Evolutionary conservation across 148 eudicot species (phyloP), one percentile per base, ranked within the genome.

Genomic region (Rhododendron henanense): DNA sequence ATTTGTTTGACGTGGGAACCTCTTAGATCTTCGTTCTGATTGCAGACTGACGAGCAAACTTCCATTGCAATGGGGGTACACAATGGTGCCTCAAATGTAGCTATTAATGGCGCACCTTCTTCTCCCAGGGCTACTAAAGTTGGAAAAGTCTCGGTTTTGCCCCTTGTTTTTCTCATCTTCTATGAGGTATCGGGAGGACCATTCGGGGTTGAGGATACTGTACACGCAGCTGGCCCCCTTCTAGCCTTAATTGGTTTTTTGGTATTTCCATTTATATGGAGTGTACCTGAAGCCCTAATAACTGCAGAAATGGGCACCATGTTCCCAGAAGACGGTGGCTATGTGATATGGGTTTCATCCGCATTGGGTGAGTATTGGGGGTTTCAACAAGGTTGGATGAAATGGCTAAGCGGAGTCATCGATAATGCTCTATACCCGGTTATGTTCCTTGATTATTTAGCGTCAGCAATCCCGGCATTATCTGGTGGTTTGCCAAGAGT

Each of bases 231-330:
- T 31, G 31, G 31, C 31, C 31, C 31, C 31, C 31, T 31, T 31
- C 31, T 31, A 31, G 31, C 31, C 31, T 0, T 31, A 31, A 31
- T 31, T 31, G 86, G 86, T 16, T 84, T 84, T 31, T 23, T 84
- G 13, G 51, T 84, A 11, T 84, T 84, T 23, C 86, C 86, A 9
- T 33, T 84, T 19, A 55, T 84, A 75, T 84, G 86, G 86, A 84
- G 86, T 77, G 55, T 84, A 6, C 86, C 86, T 4, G 86, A 84
- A 77, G 86, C 86, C 74, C 69, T 84, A 37, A 77, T 84, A n/a
- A 84, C 86, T 23, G 86, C 86, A 15, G 86, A 84, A 37, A 75
- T 84, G 81, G 71, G 86, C 35, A 84, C 86, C 86, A 84, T 84
- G 86, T 84, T 84, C n/a, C 86, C 86, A 1, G 86, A 84, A 28